These are phyloP conservation scores for Saturnispora besseyi DNA, from an alignment of 805 yeast species.

Conservation along the genomic window DNA sequence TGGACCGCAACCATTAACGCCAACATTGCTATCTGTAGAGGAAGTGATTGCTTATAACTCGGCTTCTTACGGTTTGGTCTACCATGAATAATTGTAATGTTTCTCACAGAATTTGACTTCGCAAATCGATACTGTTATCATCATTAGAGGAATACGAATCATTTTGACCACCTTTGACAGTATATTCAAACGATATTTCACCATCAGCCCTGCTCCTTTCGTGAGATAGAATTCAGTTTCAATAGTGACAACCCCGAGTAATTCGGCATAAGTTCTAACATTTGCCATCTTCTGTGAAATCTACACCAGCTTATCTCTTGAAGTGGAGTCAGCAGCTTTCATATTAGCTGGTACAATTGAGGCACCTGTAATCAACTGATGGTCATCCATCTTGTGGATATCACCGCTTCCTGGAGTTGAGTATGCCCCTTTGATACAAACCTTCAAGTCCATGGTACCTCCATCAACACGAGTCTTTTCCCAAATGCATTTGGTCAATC, in stretches of 20 bases:
- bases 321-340: slow-evolving; percentile 29
- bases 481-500: slow-evolving; percentile 39
- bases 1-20: slow-evolving; percentile 40
- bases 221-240: slow-evolving; percentile 32
- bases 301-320: slow-evolving; percentile 47
- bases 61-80: slow-evolving; percentile 32
- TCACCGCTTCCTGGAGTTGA: slow-evolving; percentile 39
- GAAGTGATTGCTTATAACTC: slow-evolving; percentile 27
- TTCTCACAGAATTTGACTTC: slow-evolving; percentile 8
- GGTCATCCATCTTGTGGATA: slow-evolving; percentile 38
- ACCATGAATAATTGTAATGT: slow-evolving; percentile 30
- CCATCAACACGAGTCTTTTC: slow-evolving; percentile 18
- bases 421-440: slow-evolving; percentile 61
- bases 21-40: slow-evolving; percentile 31
- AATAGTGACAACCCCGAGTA: slow-evolving; percentile 23
- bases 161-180: background rate
- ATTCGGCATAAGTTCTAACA: slow-evolving; percentile 32
- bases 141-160: slow-evolving; percentile 3
- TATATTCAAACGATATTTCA: background rate
- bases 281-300: slow-evolving; percentile 41
- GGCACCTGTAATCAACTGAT: slow-evolving; percentile 59
- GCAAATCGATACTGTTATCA: slow-evolving; percentile 8
- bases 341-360: slow-evolving; percentile 55
- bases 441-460: slow-evolving; percentile 14
- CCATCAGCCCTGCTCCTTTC: slow-evolving; percentile 18